Base-by-base conservation (phyloP, 2,329 filamentous ascomycete species). In the Pseudogymnoascus sp. region DNA sequence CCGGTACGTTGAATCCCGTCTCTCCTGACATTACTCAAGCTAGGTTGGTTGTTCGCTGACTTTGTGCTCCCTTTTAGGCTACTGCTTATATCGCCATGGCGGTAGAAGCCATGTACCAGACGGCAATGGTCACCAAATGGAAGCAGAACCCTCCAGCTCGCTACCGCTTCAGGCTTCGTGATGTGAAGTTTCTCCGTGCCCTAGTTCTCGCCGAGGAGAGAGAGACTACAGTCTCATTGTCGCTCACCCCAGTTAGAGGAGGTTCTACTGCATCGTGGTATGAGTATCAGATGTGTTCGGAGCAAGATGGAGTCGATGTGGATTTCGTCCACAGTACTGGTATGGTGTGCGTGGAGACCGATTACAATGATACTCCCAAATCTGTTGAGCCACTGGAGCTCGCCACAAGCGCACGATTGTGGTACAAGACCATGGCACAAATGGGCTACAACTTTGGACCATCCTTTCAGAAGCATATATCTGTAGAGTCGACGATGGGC, bases 11-110 rank as follows among this genome's bases (percentile, higher is more conserved):
- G 6, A 37, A 37, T 14, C n/a, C 35, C n/a, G 14, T 37, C 35
- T 37, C n/a, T 37, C 35, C 35, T 37, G 35, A 6, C 35, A 37
- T 2, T 37, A n/a, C 35, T 37, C 35, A 37, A 37, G 5, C 3
- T 37, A 7, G n/a, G 14, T 37, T 37, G 14, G 12, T 37, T 37
- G 35, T 37, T 37, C 35, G 35, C 35, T 37, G 35, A 37, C 35
- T 37, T n/a, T n/a, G n/a, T 37, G 35, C 35, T n/a, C 35, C 14
- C 5, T 37, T 37, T 37, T 37, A 37, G 35, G 66, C 63, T 12
- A 67, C 70, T 5, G 71, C 66, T 8, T 72, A 69, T 58, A 57
- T 72, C 5, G 57, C 64, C 4, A 68, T 70, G 67, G 70, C 67
- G 14, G 65, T 63, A 6, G 71, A 74, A 61, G 72, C 70, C 4